phyloP scores from a whole-genome alignment of 345 rosid species.

The Hypericum androsaemum region DNA sequence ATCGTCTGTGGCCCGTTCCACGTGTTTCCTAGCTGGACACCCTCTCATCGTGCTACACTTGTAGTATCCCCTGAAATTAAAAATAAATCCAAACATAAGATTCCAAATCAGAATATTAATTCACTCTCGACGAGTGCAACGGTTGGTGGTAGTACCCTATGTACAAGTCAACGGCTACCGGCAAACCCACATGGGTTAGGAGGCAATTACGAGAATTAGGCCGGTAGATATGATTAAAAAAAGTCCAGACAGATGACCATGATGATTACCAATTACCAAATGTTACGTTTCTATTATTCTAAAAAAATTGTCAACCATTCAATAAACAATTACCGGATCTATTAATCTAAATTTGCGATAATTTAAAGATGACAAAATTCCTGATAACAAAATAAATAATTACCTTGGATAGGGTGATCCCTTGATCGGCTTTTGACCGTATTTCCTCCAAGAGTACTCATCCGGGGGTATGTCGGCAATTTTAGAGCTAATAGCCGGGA shows the following conservation, averaged over 20 bases:
- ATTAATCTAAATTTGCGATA: no score
- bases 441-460: constrained; percentile 90
- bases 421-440: constrained; percentile 94
- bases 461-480: constrained; percentile 93
- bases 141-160: not conserved
- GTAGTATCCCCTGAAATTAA: constrained; percentile 62
- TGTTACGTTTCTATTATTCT: no score
- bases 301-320: no score
- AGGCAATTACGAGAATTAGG: no score
- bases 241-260: no score
- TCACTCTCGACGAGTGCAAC: not conserved
- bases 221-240: no score
- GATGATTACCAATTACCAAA: no score
- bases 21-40: constrained; percentile 96
- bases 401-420: constrained; percentile 97
- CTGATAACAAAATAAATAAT: constrained; percentile 2
- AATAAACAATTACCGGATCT: no score
- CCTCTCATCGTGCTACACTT: constrained; percentile 80
- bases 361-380: no score
- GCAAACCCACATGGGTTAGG: no score
- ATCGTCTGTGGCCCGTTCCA: constrained; percentile 81
- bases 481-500: constrained; percentile 80
- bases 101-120: not conserved
- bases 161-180: no score
- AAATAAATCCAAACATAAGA: not conserved